These are phyloP conservation scores for Sporothrix variecibatus DNA, from an alignment of 2,329 filamentous ascomycete species.

Conservation along the genomic window DNA sequence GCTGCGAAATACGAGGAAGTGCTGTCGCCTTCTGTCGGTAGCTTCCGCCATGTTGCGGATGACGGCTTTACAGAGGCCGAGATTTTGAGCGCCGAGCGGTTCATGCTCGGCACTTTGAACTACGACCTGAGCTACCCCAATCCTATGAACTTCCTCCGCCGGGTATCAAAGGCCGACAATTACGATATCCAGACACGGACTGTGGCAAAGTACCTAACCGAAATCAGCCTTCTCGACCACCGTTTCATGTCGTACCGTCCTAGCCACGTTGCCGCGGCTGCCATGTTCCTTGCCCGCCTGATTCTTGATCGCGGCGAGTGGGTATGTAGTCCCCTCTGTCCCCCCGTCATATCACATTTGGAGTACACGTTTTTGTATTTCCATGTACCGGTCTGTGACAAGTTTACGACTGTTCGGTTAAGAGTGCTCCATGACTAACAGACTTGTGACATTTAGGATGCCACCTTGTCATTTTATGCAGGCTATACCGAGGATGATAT, in stretches of 20 bases:
- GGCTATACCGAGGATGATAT: slow-evolving; percentile 94
- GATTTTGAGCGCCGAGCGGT: slow-evolving; percentile 95
- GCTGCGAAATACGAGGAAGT: slow-evolving; percentile 99
- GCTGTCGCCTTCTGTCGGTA: slow-evolving; percentile 91
- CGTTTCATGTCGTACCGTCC: slow-evolving; percentile 88
- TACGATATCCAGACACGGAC: slow-evolving; percentile 98
- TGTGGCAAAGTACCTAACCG: slow-evolving; percentile 94
- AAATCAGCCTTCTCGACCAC: slow-evolving; percentile 94
- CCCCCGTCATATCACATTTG: neutral
- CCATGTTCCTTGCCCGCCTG: slow-evolving; percentile 91
- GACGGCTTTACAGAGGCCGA: slow-evolving; percentile 94
- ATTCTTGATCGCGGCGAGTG: slow-evolving; percentile 90
- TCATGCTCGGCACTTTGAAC: slow-evolving; percentile 85
- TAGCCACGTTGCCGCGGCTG: slow-evolving; percentile 84
- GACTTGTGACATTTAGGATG: slow-evolving; percentile 58
- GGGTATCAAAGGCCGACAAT: slow-evolving; percentile 98
- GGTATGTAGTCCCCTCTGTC: slow-evolving; percentile 57
- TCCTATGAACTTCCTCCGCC: slow-evolving; percentile 98
- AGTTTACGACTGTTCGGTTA: neutral
- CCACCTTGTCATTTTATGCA: slow-evolving; percentile 83
- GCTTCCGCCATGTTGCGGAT: slow-evolving; percentile 96
- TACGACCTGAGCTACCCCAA: slow-evolving; percentile 99
- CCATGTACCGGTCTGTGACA: neutral
- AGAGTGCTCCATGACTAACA: neutral
- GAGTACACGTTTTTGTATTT: neutral